These are phyloP conservation scores for Microbotryomycetes sp. DNA, from an alignment of 1,284 basidiomycete genomes.

Conservation along the genomic window DNA sequence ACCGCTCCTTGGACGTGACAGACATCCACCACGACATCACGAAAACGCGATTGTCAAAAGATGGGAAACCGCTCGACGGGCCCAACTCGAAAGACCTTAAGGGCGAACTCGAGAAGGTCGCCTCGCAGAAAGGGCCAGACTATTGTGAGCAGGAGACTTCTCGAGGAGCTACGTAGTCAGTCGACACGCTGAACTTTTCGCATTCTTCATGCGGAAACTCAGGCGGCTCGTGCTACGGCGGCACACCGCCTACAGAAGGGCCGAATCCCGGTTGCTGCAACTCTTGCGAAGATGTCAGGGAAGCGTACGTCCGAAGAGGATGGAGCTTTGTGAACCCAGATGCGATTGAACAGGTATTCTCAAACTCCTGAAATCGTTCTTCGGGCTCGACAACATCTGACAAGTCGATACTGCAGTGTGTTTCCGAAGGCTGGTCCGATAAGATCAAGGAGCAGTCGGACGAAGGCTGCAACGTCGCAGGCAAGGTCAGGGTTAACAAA, in stretches of 20 bases:
- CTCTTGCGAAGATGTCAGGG: constrained; percentile 88
- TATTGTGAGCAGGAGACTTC: constrained; percentile 46
- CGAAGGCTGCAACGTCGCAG: constrained; percentile 91
- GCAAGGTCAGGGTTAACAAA: constrained; percentile 91
- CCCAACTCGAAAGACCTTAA: constrained; percentile 55
- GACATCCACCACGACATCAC: constrained; percentile 83
- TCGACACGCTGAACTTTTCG: not conserved
- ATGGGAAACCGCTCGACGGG: constrained; percentile 55
- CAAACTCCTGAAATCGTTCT: not conserved
- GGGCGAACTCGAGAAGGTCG: constrained; percentile 76
- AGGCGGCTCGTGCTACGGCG: constrained; percentile 95
- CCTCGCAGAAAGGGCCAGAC: constrained; percentile 53
- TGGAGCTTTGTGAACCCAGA: constrained; percentile 94
- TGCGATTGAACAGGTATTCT: constrained; percentile 79
- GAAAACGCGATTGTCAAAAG: constrained; percentile 67
- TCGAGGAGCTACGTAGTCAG: not conserved
- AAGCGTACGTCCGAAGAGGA: constrained; percentile 81
- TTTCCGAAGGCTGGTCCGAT: constrained; percentile 88
- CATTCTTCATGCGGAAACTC: not conserved
- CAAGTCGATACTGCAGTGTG: constrained; percentile 55
- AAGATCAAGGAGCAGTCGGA: constrained; percentile 84
- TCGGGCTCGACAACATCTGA: no score
- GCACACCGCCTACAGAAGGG: constrained; percentile 65
- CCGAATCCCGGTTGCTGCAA: constrained; percentile 67
- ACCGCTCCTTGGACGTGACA: constrained; percentile 1